Conservation (phyloP, 2,329 filamentous ascomycete genomes). For the Aspergillus intermedius region DNA sequence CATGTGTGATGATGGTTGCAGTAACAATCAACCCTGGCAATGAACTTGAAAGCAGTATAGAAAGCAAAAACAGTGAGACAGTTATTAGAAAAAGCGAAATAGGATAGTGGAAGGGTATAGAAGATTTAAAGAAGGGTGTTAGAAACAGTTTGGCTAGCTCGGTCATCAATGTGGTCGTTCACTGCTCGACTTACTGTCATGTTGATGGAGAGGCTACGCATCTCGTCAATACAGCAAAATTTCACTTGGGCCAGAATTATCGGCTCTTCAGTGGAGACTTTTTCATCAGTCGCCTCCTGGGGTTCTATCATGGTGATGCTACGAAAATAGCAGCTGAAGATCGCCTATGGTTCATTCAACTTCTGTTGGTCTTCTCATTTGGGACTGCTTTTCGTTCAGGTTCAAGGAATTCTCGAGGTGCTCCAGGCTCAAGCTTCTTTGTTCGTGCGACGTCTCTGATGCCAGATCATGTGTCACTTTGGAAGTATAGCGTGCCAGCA, state of each 20-base stretch:
- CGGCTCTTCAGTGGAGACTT: conserved; percentile 29
- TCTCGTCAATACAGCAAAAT: conserved; percentile 28
- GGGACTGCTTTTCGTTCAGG: conserved; percentile 12
- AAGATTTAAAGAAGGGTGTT: no score
- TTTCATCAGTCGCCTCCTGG: conserved; percentile 20
- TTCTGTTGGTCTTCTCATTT: conserved; percentile 11
- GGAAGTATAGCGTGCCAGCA: conserved; percentile 34
- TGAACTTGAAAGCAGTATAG: no score
- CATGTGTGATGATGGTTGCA: background rate
- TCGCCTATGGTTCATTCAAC: conserved; percentile 19
- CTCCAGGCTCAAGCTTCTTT: conserved; percentile 15
- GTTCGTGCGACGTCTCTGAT: conserved; percentile 27
- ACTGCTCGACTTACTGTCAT: conserved; percentile 17
- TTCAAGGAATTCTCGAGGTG: conserved; percentile 6
- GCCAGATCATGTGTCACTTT: conserved; percentile 27
- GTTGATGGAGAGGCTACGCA: conserved; percentile 16
- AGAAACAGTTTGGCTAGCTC: conserved; percentile 15
- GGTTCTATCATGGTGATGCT: conserved; percentile 18
- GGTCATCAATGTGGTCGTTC: conserved; percentile 18
- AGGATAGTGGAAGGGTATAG: no score
- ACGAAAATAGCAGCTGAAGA: conserved; percentile 11
- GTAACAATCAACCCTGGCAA: conserved; percentile 27
- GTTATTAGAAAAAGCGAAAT: no score
- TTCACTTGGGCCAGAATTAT: conserved; percentile 34
- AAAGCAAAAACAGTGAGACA: no score